Base-by-base conservation (phyloP, 2,329 filamentous ascomycete genomes). In the Huntiella abstrusa region DNA sequence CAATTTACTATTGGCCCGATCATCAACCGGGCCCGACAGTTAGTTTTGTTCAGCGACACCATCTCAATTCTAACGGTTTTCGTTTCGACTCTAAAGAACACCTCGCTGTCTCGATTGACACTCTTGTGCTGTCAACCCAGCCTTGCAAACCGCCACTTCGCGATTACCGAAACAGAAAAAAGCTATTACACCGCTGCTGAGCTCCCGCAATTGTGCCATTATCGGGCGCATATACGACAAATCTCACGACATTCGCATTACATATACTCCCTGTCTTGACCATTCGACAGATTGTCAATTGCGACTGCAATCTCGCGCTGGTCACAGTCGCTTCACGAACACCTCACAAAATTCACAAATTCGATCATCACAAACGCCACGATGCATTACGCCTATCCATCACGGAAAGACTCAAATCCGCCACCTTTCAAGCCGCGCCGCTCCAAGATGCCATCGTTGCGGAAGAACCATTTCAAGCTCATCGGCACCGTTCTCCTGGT, bases 341-440 rank as follows among this genome's bases (percentile, higher is more conserved):
- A 32, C 16, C 16, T 13, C 11, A 11, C n/a, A 34, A 13, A 45
- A 28, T 4, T 15, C 15, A 45, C 15, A 28, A 15, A 44, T 35
- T 41, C 33, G 12, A 40, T 8, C 38, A 28, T 28, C 22, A 44
- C 41, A 49, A 17, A 39, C 40, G 35, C 51, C 56, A 67, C 55
- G 54, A 91, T 94, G 85, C 87, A 94, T 62, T 86, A 88, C 69
- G 85, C 87, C 52, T 78, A 92, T 55, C 86, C 86, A 47, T 75
- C 84, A 56, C 80, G 86, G 61, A 93, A 88, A 65, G 77, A 73
- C 57, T 88, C 83, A 53, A 77, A 80, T 58, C 75, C 81, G 53
- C 75, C 77, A 53, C 77, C 80, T 28, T 88, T 83, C 63, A 69
- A 70, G 53, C 68, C 73, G 41, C 70, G 76, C 56, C 69, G 71